A percentile compares a stretch with the other conserved stretches of the same genome.
Conservation (phyloP, 495 filamentous ascomycete genomes). For the Patellaria atrata region DNA sequence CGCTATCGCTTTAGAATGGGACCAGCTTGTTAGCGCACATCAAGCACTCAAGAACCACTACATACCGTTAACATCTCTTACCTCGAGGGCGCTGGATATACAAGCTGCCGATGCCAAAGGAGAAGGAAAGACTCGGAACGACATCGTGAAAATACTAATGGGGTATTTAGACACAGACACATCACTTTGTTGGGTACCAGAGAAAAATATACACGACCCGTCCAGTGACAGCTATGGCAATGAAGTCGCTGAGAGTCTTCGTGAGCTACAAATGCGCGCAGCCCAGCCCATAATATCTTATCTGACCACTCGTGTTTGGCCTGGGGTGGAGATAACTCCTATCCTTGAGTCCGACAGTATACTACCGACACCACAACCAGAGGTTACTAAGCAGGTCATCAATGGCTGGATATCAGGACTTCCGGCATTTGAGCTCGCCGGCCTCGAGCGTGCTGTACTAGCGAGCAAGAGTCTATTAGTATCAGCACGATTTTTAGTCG, state of each 20-base stretch:
- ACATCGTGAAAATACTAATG: slow-evolving; percentile 53
- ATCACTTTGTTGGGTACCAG: slow-evolving; percentile 81
- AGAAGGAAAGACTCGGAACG: slow-evolving; percentile 31
- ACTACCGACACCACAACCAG: slow-evolving; percentile 52
- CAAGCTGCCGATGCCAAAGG: slow-evolving; percentile 45
- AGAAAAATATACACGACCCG: slow-evolving; percentile 32
- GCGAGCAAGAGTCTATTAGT: slow-evolving; percentile 77
- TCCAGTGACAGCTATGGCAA: slow-evolving; percentile 26
- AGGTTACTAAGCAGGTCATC: slow-evolving; percentile 59
- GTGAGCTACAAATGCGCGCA: slow-evolving; percentile 54
- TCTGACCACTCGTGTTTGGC: slow-evolving; percentile 67
- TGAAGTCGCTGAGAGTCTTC: slow-evolving; percentile 40
- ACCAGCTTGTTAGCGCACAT: slow-evolving; percentile 58
- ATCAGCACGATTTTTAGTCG: slow-evolving; percentile 59
- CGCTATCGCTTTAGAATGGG: slow-evolving; percentile 85
- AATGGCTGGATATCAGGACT: slow-evolving; percentile 63
- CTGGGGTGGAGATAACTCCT: slow-evolving; percentile 60
- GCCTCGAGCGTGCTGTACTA: slow-evolving; percentile 65
- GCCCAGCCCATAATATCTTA: slow-evolving; percentile 54
- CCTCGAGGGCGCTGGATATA: slow-evolving; percentile 69
- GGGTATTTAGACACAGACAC: slow-evolving; percentile 87
- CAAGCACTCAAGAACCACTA: slow-evolving; percentile 66
- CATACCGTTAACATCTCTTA: slow-evolving; percentile 79
- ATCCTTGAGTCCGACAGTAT: slow-evolving; percentile 61
- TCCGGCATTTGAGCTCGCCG: slow-evolving; percentile 65